Percentiles rank a stretch among this genome's conserved stretches.
These are phyloP conservation scores for Botrytis tulipae DNA, from an alignment of 2,329 filamentous ascomycete genomes.

Conservation along the genomic window DNA sequence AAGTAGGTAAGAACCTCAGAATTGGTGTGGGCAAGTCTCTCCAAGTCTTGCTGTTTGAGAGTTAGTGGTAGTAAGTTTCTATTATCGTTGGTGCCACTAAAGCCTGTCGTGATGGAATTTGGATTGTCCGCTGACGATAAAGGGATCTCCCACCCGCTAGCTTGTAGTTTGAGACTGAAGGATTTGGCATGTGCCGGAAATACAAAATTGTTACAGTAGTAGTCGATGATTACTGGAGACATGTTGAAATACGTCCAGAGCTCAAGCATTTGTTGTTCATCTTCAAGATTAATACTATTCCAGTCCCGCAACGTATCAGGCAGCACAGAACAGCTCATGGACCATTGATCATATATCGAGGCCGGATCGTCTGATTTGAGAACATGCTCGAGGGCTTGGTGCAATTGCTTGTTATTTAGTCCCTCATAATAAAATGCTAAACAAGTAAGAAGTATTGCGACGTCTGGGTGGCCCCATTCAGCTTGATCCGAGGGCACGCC, in stretches of 20 bases:
- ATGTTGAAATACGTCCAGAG: constrained; percentile 52
- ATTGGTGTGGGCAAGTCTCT: constrained; percentile 56
- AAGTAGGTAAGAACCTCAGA: constrained; percentile 61
- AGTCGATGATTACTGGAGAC: constrained; percentile 53
- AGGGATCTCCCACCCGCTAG: constrained; percentile 67
- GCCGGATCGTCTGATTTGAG: constrained; percentile 54
- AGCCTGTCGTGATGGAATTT: constrained; percentile 59
- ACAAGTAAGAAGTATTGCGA: constrained; percentile 62
- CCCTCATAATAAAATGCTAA: constrained; percentile 67
- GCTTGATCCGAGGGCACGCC: constrained; percentile 60
- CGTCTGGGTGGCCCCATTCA: constrained; percentile 68
- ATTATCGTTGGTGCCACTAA: constrained; percentile 71
- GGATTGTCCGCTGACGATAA: constrained; percentile 45
- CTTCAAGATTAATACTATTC: constrained; percentile 59
- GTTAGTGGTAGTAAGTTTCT: constrained; percentile 57
- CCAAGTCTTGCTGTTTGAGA: constrained; percentile 60
- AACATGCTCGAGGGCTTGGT: constrained; percentile 49
- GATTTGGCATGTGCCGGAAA: constrained; percentile 65
- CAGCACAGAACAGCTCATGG: constrained; percentile 42
- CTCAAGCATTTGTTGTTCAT: constrained; percentile 49
- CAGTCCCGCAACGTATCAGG: constrained; percentile 50
- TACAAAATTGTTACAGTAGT: constrained; percentile 61
- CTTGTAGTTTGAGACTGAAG: constrained; percentile 60
- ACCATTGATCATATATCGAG: constrained; percentile 54
- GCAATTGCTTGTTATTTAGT: constrained; percentile 49